These are phyloP conservation scores for Pontederia paniculata DNA, from an alignment of 176 grass and related monocot genomes.

Conservation along the genomic window DNA sequence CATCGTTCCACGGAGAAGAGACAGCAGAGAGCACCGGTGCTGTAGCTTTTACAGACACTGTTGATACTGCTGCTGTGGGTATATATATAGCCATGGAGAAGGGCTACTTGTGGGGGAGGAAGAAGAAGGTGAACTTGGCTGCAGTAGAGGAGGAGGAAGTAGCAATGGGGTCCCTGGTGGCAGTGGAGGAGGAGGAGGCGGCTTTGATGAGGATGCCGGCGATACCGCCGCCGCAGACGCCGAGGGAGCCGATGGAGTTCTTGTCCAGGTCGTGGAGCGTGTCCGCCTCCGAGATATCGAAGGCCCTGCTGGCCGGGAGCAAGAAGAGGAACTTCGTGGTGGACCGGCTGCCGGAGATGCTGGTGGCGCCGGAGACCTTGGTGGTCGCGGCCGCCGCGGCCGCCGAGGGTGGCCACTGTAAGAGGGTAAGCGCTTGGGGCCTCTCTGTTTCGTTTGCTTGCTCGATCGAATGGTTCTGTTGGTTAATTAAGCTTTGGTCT, in stretches of 20 bases:
- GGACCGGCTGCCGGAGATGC: constrained; percentile 38
- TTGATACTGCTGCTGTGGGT: too few relatives aligned
- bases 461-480: background rate
- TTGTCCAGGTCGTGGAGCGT: constrained; percentile 74
- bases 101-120: constrained; percentile 14
- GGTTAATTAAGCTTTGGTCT: background rate
- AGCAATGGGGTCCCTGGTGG: background rate
- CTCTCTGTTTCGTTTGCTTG: background rate
- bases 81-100: constrained; percentile 21
- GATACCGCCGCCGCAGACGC: constrained; percentile 71
- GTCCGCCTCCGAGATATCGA: constrained; percentile 70
- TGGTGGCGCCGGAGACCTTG: constrained; percentile 29
- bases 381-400: constrained; percentile 9
- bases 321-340: constrained; percentile 39
- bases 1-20: background rate
- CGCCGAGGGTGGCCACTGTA: constrained; percentile 26
- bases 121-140: background rate
- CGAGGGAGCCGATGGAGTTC: constrained; percentile 73
- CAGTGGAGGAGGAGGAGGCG: constrained; percentile 18
- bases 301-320: constrained; percentile 33
- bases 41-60: too few relatives aligned
- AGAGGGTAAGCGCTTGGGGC: constrained; percentile 21
- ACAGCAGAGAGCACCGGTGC: constrained; percentile 6
- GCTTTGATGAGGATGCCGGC: background rate
- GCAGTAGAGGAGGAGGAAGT: background rate